Percentiles rank a stretch among this genome's conserved stretches.
phyloP scores from a whole-genome alignment of 208 protist genomes.

The Trypanosoma avium region DNA sequence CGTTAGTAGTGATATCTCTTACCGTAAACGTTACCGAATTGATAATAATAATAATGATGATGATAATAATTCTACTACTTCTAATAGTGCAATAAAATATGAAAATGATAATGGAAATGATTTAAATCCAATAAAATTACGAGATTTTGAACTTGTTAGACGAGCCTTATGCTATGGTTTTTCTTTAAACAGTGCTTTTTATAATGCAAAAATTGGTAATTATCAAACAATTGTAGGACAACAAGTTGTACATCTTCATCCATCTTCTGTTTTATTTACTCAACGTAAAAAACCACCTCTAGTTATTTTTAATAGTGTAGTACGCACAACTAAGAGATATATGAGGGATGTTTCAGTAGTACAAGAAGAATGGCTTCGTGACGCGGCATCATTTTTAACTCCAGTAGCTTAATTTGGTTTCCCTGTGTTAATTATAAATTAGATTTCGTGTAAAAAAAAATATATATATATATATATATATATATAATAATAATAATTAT shows the following conservation, averaged over 20 bases:
- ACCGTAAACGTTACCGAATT: conserved; percentile 4
- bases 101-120: conserved; percentile 19
- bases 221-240: conserved; percentile 86
- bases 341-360: conserved; percentile 91
- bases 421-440: no score
- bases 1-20: neutral
- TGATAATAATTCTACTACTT: neutral
- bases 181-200: conserved; percentile 88
- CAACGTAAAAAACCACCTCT: conserved; percentile 79
- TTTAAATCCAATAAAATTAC: conserved; percentile 20
- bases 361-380: conserved; percentile 86
- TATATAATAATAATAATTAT: neutral
- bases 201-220: conserved; percentile 79
- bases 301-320: conserved; percentile 87
- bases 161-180: conserved; percentile 86
- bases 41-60: conserved; percentile 16
- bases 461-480: neutral
- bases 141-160: conserved; percentile 76
- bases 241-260: conserved; percentile 82
- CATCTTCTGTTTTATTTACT: conserved; percentile 84
- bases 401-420: conserved; percentile 35
- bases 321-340: conserved; percentile 88
- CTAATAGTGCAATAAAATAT: no score
- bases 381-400: conserved; percentile 62
- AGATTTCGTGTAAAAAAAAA: no score